A percentile compares a stretch with the other conserved stretches of the same genome.
phyloP scores from a whole-genome alignment of 495 filamentous ascomycete species.

The Aspergillus mulundensis region DNA sequence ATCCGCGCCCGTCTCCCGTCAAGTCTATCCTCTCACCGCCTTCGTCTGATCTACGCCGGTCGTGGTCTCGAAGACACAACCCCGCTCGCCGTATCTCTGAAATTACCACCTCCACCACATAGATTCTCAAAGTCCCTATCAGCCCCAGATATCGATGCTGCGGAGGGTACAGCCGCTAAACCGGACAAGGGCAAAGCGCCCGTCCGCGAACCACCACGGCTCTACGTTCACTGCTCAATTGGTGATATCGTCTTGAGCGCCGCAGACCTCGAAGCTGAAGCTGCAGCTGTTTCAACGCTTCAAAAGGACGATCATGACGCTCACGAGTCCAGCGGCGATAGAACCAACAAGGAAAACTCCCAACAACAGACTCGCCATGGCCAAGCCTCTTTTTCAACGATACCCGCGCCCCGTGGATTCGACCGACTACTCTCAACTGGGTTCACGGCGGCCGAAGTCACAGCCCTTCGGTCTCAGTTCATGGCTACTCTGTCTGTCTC shows the following conservation, averaged over 20 bases:
- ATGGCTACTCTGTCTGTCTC: constrained; percentile 69
- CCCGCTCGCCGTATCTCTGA: constrained; percentile 61
- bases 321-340: background rate
- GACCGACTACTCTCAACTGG: constrained; percentile 76
- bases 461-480: constrained; percentile 80
- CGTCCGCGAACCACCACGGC: constrained; percentile 44
- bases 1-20: constrained; percentile 70
- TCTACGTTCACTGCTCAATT: constrained; percentile 90
- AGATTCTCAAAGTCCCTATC: constrained; percentile 22
- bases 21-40: constrained; percentile 56
- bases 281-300: constrained; percentile 39
- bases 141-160: constrained; percentile 6
- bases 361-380: constrained; percentile 4
- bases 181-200: constrained; percentile 57
- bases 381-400: constrained; percentile 28
- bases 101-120: constrained; percentile 51
- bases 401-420: constrained; percentile 76
- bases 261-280: constrained; percentile 67
- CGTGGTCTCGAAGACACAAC: constrained; percentile 71
- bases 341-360: background rate
- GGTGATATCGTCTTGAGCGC: constrained; percentile 60
- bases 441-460: constrained; percentile 76
- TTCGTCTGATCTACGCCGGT: constrained; percentile 85
- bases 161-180: constrained; percentile 4
- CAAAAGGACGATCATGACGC: constrained; percentile 10